Base-by-base conservation (phyloP, 495 filamentous ascomycete genomes). In the Aeminium ludgeri region DNA sequence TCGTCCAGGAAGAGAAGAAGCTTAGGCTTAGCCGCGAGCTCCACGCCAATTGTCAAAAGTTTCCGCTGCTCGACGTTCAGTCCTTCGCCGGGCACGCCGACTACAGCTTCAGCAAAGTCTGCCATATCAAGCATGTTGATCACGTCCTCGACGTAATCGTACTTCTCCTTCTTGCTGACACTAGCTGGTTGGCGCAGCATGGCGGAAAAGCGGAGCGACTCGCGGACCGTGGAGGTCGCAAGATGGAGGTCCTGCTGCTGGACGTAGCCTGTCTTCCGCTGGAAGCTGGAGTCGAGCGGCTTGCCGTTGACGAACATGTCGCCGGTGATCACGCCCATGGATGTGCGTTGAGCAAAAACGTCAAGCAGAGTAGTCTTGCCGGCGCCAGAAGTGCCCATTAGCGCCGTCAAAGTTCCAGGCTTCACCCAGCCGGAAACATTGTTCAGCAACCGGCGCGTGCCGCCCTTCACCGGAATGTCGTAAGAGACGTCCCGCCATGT, bases 61-160 rank as follows among this genome's bases (percentile, higher is more conserved):
- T 59, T 70, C 0, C 60, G 47, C 41, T 61, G 53, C 41, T 63
- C 61, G 5, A 60, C 46, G 20, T 56, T 59, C 8, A 65, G 50
- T 23, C 52, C 51, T 20, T 36, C 44, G 7, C 29, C 31, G 27
- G 20, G 23, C 1, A 42, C 48, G 16, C 60, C 61, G 27, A 63
- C 51, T 2, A 65, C 28, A 0, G 59, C 58, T 10, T 62, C 51
- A 0, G 55, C 56, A 32, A 55, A 50, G 10, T 51, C 44, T 10
- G 51, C 43, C 63, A 73, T 68, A 23, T 61, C 62, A 6, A 73
- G 63, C 53, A 71, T 62, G 10, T 65, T 55, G 30, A 73, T 68
- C 6, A 73, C 64, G 20, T 66, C 63, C 28, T 71, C 64, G 17
- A 71, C 67, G 41, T 62, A 70, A 0, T 56, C 38, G 23, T 65